These are phyloP conservation scores for Mortierella sp. DNA, from an alignment of 371 early-diverging fungal genomes.

Conservation along the genomic window DNA sequence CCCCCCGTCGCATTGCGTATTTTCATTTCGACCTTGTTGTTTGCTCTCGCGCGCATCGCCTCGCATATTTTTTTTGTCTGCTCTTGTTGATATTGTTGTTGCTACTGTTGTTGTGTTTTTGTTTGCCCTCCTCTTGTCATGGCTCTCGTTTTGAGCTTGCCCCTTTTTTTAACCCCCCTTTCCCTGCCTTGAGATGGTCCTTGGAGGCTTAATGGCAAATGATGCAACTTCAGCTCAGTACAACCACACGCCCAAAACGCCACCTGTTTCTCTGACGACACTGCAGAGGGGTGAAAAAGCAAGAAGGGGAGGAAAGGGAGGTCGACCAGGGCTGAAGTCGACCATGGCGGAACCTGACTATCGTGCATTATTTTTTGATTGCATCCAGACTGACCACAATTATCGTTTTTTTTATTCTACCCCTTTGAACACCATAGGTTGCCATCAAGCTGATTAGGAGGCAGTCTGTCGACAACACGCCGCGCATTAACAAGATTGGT, in stretches of 20 bases:
- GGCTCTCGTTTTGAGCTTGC: conserved; percentile 9
- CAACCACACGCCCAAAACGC: conserved; percentile 13
- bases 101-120: background rate
- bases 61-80: background rate
- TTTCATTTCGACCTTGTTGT: conserved; percentile 13
- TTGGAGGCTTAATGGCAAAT: conserved; percentile 1
- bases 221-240: conserved; percentile 9
- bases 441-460: conserved; percentile 88
- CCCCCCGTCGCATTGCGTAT: conserved; percentile 4
- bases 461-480: conserved; percentile 83
- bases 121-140: background rate
- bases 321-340: background rate
- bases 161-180: conserved; percentile 16
- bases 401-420: background rate
- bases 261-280: conserved; percentile 7
- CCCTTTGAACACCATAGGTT: conserved; percentile 60
- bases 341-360: background rate
- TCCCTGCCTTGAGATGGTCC: background rate
- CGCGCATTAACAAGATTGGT: conserved; percentile 84
- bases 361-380: background rate
- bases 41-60: conserved; percentile 7
- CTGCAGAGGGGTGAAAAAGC: conserved; percentile 1
- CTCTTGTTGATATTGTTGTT: conserved; percentile 9
- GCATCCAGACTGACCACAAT: conserved; percentile 4
- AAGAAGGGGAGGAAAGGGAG: background rate